Conservation (phyloP, 306 rosid species). For the Aeschynomene evenia region DNA sequence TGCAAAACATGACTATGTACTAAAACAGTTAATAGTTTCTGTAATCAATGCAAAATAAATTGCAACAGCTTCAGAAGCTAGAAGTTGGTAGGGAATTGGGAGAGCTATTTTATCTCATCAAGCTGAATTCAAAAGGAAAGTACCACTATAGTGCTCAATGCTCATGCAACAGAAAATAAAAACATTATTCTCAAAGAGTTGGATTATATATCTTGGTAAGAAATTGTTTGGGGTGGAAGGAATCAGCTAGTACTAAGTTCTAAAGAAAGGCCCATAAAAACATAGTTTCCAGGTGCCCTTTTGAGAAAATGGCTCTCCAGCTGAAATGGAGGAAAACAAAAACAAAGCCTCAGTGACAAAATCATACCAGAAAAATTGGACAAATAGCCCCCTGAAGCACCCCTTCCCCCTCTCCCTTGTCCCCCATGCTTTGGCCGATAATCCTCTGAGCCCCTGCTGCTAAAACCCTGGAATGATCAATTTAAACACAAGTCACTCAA, state of each 20-base stretch:
- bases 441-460: constrained; percentile 48
- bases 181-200: neutral
- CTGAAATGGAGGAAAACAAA: constrained; percentile 4
- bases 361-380: constrained; percentile 38
- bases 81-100: neutral
- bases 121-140: constrained; percentile 5
- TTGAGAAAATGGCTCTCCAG: constrained; percentile 7
- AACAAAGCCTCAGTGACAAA: neutral
- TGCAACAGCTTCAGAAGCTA: neutral
- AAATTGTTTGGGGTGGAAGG: neutral
- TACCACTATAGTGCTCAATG: constrained; percentile 4
- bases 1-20: neutral
- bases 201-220: neutral
- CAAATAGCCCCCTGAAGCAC: constrained; percentile 59
- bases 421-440: constrained; percentile 42
- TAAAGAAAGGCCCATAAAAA: neutral
- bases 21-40: neutral
- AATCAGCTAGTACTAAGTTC: neutral
- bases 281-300: constrained; percentile 14
- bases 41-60: neutral
- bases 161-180: constrained; percentile 2
- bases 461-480: constrained; percentile 47
- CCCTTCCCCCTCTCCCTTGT: constrained; percentile 60
- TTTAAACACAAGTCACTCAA: neutral
- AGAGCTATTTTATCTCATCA: neutral